Conservation (phyloP, 2,329 filamentous ascomycete genomes). For the Niveomyces coronatus region DNA sequence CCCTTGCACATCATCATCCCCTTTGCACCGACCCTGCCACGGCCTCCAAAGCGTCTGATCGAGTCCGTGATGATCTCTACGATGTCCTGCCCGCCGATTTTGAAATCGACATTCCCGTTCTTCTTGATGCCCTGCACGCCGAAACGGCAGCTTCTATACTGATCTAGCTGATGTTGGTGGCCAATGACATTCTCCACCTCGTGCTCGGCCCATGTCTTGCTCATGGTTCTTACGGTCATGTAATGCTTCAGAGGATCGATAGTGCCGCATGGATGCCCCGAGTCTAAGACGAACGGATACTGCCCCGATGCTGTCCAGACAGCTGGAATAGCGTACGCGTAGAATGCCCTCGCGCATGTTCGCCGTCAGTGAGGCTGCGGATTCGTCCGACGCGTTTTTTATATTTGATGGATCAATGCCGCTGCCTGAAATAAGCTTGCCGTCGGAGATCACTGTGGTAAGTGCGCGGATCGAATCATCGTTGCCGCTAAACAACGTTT, state of each 20-base stretch:
- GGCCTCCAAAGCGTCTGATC: constrained; percentile 18
- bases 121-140: constrained; percentile 18
- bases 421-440: too few relatives aligned
- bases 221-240: neutral
- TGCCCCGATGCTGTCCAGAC: constrained; percentile 19
- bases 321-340: constrained; percentile 21
- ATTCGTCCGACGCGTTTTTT: too few relatives aligned
- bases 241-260: too few relatives aligned
- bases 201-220: neutral
- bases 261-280: neutral
- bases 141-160: constrained; percentile 21
- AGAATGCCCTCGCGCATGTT: constrained; percentile 22
- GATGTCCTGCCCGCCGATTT: constrained; percentile 25
- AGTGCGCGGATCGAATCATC: neutral
- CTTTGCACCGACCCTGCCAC: constrained; percentile 23
- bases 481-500: neutral
- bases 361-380: too few relatives aligned
- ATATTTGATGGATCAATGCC: too few relatives aligned
- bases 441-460: too few relatives aligned
- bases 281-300: constrained; percentile 18
- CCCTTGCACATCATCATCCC: constrained; percentile 23
- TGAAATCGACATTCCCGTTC: constrained; percentile 20
- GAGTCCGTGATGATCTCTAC: constrained; percentile 24
- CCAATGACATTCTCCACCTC: constrained; percentile 2
- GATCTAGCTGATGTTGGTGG: constrained; percentile 2